Base-by-base conservation (phyloP, 257 asterid genomes). In the Gynochthodes officinalis region DNA sequence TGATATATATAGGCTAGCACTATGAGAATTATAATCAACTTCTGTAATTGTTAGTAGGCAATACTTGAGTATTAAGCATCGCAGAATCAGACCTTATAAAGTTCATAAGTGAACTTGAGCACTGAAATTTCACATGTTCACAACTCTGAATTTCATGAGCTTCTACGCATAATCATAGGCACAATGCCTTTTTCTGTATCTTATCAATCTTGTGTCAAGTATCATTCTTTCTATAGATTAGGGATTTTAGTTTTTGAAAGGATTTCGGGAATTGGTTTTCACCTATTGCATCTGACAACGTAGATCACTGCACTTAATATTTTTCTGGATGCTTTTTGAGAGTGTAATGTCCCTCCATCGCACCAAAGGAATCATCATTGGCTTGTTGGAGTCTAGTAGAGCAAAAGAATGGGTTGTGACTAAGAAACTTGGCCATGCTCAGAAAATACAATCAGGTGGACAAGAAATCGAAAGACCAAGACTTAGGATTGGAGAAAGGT, bases 361-460 rank as follows among this genome's bases (percentile, higher is more conserved):
- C 35, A 83, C 96, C 1, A 94, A 89, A 72, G 99, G 95, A 21
- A 87, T 96, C 74, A 80, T 91, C 84, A 85, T 94, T 52, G 99
- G 99, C n/a, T 71, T 94, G 85, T 64, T 94, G 79, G 99, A 91
- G 86, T 89, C 89, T 0, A 96, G 89, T 39, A 76, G 99, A 74
- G 97, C 87, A 64, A 94, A 94, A 33, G 97, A 94, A 83, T 94
- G 99, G 99, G 83, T 94, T 16, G 99, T 94, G 23, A 94, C 99
- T 0, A 95, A 91, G 81, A 94, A 94, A 79, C 88, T 91, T 2
- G 99, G 99, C 1, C 93, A 88, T 50, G 92, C 87, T 66, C 79
- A 76, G 53, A 94, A 84, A 86, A 50, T 83, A 28, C 89, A 88
- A 77, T 74, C 95, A 10, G 89, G 90, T 4, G 57, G 66, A 2